Evolutionary conservation across 176 grass and related monocot genomes (phyloP), one percentile per base, ranked within the genome.

Genomic region (Thalia dealbata): DNA sequence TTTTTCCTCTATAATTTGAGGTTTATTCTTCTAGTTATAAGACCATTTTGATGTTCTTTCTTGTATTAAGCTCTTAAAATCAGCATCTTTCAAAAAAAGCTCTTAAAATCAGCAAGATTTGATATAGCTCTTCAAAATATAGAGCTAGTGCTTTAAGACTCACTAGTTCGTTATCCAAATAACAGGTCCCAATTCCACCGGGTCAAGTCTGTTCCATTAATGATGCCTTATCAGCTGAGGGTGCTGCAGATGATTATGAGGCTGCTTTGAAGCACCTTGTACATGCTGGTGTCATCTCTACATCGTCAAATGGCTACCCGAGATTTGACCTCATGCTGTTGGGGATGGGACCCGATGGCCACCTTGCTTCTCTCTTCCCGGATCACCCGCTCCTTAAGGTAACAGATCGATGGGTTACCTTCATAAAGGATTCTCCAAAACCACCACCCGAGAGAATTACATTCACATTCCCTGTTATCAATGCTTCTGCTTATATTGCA

Each of bases 261-360:
- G 79, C 83, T 72, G 62, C 76, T 55, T 79, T 91, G 58, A 81
- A 84, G 29, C 81, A 91, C 61, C 76, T 91, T 6, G 84, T 91
- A 41, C 87, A 91, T 61, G 26, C 78, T 48, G 81, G 88, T 3
- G 81, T 67, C 12, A 43, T 91, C 25, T 78, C 72, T 8, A 71
- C 82, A 42, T 91, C 81, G 3, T 44, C 59, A 54, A 83, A 81
- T n/a, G 88, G 86, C 64, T 91, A 81, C 77, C 88, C 88, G 10
- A 91, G 83, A 67, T 91, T 91, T 27, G 88, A 91, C n/a, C 78
- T 86, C 25, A 82, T 91, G 25, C 75, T 91, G 28, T 81, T 91
- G 0, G 61, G 67, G 4, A 75, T 86, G 43, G 88, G 81, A 70
- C 76, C 84, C 23, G 73, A 85, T 29, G 88, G 88, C 8, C 84